Evolutionary conservation across 495 filamentous ascomycete genomes (phyloP).

Genomic region (Penicillium coprophilum): DNA sequence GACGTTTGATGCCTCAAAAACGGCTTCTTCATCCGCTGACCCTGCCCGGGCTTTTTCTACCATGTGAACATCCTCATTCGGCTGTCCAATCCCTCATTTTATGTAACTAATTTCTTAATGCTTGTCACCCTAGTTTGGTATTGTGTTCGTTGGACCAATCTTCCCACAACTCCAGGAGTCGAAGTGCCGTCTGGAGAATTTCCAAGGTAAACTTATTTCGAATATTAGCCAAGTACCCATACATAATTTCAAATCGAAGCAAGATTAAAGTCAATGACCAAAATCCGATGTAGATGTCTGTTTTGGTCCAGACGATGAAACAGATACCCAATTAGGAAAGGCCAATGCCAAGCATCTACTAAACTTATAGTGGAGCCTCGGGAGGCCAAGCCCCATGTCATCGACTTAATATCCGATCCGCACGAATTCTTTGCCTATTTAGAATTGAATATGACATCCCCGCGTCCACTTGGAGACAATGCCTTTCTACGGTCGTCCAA

Average conservation of each 20-base stretch:
- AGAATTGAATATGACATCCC: not conserved
- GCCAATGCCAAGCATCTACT: not conserved
- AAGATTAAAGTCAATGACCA: not conserved
- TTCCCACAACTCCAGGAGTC: not conserved
- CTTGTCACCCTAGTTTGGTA: not conserved
- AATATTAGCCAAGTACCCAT: not conserved
- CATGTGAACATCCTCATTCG: not conserved
- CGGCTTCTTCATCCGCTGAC: not conserved
- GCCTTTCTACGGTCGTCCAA: constrained; percentile 28
- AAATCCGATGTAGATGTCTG: not conserved
- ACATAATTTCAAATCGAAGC: not conserved
- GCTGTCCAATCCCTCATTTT: not conserved
- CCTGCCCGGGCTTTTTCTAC: not conserved
- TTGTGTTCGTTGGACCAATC: not conserved
- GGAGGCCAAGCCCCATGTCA: not conserved
- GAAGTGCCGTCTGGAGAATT: not conserved
- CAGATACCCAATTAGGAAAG: constrained; percentile 7
- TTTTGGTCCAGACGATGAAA: constrained; percentile 4
- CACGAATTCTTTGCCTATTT: constrained; percentile 8
- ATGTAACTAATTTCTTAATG: not conserved
- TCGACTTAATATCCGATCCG: not conserved
- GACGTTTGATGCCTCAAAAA: not conserved
- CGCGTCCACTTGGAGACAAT: constrained; percentile 3
- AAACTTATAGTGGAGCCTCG: not conserved
- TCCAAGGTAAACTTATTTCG: not conserved